Conservation (phyloP, 1,139 yeast genomes). For the Pichia sp. region DNA sequence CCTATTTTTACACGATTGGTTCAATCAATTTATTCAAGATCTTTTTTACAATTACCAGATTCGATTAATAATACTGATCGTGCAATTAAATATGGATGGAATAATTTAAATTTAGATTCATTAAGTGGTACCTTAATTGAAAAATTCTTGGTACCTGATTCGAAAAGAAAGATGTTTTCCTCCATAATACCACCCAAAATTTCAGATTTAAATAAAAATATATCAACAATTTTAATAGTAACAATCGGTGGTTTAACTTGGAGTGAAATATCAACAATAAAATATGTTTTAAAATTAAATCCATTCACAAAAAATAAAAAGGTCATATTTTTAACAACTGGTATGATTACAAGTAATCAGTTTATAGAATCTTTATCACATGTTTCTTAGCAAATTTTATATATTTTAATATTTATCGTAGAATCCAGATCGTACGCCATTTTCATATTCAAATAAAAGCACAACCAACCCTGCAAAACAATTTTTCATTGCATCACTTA, state of each 20-base stretch:
- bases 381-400: background rate
- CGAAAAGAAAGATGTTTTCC: slow-evolving; percentile 24
- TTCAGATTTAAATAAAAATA: slow-evolving; percentile 26
- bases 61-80: background rate
- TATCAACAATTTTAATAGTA: slow-evolving; percentile 45
- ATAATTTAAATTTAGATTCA: slow-evolving; percentile 24
- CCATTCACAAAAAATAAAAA: slow-evolving; percentile 35
- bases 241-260: slow-evolving; percentile 76
- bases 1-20: slow-evolving; percentile 44
- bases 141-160: slow-evolving; percentile 28
- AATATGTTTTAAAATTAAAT: slow-evolving; percentile 43
- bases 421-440: slow-evolving; percentile 26
- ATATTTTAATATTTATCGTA: slow-evolving; percentile 15
- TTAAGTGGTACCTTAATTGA: slow-evolving; percentile 24
- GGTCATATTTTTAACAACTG: slow-evolving; percentile 50
- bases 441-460: slow-evolving; percentile 29
- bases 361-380: slow-evolving; percentile 28
- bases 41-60: slow-evolving; percentile 27
- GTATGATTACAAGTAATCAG: slow-evolving; percentile 45
- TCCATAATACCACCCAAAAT: slow-evolving; percentile 25
- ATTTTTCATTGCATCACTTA: slow-evolving; percentile 42
- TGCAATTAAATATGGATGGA: slow-evolving; percentile 28
- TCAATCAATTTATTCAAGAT: slow-evolving; percentile 46
- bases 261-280: slow-evolving; percentile 64
- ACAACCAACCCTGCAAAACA: slow-evolving; percentile 27